These are phyloP conservation scores for Lepidopterella palustris DNA, from an alignment of 495 filamentous ascomycete species.

Conservation along the genomic window DNA sequence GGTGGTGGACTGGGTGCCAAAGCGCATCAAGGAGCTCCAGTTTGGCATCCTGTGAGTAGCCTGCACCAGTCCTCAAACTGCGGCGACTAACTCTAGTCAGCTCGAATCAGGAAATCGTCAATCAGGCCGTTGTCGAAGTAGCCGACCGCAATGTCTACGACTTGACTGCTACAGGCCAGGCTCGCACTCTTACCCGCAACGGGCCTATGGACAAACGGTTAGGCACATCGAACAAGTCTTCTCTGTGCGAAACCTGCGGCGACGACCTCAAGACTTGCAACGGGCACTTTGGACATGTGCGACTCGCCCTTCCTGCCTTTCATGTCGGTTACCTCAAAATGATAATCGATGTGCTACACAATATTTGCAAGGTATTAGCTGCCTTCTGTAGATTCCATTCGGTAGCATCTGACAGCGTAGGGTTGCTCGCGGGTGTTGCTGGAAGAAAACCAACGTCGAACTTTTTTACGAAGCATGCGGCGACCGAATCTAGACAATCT, in stretches of 20 bases:
- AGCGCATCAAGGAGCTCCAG: conserved; percentile 85
- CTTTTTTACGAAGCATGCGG: conserved; percentile 69
- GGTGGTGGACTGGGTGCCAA: conserved; percentile 78
- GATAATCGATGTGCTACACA: conserved; percentile 79
- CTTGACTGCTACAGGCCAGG: conserved; percentile 49
- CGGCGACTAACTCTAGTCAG: conserved; percentile 38
- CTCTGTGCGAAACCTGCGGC: conserved; percentile 74
- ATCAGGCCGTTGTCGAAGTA: conserved; percentile 87
- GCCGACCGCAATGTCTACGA: conserved; percentile 88
- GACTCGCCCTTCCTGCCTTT: conserved; percentile 82
- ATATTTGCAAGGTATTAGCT: conserved; percentile 72
- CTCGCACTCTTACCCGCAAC: conserved; percentile 59
- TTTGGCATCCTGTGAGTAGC: conserved; percentile 80
- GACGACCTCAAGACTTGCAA: conserved; percentile 71
- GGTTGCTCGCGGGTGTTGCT: conserved; percentile 71
- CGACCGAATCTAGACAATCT: conserved; percentile 81
- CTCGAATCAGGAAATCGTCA: conserved; percentile 86
- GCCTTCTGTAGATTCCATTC: background rate
- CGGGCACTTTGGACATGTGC: conserved; percentile 90
- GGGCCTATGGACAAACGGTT: conserved; percentile 81
- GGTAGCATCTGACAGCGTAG: conserved; percentile 33
- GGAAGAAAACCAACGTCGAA: conserved; percentile 63
- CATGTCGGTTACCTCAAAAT: conserved; percentile 94
- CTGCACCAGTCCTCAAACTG: background rate
- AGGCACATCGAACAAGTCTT: conserved; percentile 77